Percentiles rank a stretch among this genome's conserved stretches.
Evolutionary conservation across 352 stramenopile genomes (phyloP).

Genomic region (Globisporangium viniferum): DNA sequence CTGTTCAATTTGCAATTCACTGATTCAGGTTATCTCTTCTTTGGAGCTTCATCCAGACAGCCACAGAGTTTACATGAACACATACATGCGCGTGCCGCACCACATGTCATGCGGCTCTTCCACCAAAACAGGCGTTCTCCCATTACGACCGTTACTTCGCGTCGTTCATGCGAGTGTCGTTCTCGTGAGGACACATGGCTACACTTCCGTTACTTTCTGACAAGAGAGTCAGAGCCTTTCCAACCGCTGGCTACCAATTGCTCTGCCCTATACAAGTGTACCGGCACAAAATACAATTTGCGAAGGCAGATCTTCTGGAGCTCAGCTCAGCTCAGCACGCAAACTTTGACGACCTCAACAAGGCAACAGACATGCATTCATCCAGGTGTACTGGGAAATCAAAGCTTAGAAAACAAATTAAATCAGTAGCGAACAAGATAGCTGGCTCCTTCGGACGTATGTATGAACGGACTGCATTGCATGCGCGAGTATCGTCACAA

Average conservation of each 20-base stretch:
- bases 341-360: background rate
- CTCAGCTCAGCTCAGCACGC: background rate
- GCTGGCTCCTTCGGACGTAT: background rate
- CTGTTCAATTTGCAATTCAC: background rate
- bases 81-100: background rate
- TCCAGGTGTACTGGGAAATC: background rate
- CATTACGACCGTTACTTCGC: background rate
- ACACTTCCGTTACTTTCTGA: background rate
- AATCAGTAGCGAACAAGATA: constrained; percentile 5
- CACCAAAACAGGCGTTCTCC: background rate
- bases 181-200: constrained; percentile 2
- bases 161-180: background rate
- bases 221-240: background rate
- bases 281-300: background rate
- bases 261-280: background rate
- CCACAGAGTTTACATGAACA: background rate
- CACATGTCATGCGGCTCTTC: constrained; percentile 1
- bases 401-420: constrained; percentile 7
- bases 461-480: background rate
- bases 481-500: background rate
- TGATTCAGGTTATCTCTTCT: constrained; percentile 6
- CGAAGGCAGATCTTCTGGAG: background rate
- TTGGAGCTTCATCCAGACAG: background rate
- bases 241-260: background rate
- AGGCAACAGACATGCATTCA: background rate